These are phyloP conservation scores for Pichia sp. DNA, from an alignment of 1,139 yeast genomes.

Conservation along the genomic window DNA sequence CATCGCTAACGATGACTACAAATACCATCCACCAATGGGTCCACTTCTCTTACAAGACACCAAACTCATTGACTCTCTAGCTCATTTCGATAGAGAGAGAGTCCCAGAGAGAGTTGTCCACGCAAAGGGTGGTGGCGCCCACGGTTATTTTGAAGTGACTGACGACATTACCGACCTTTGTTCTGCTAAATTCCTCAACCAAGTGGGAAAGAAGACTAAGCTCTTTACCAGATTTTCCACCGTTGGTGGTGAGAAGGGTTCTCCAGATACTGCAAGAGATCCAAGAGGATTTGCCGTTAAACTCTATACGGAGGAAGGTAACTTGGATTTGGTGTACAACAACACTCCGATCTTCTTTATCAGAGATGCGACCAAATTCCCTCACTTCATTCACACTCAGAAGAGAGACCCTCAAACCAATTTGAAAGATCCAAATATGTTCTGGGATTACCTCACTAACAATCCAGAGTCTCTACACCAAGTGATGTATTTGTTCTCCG, in stretches of 20 bases:
- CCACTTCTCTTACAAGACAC: slow-evolving; percentile 74
- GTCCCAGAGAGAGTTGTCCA: slow-evolving; percentile 88
- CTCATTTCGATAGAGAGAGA: slow-evolving; percentile 83
- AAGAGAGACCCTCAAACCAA: slow-evolving; percentile 57
- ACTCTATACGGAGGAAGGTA: slow-evolving; percentile 83
- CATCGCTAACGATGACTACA: slow-evolving; percentile 20
- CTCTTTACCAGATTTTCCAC: slow-evolving; percentile 76
- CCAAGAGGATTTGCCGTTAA: slow-evolving; percentile 85
- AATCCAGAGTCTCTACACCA: slow-evolving; percentile 63
- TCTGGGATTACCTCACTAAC: slow-evolving; percentile 63
- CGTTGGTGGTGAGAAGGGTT: slow-evolving; percentile 83
- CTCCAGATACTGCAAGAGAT: slow-evolving; percentile 83
- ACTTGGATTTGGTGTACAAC: slow-evolving; percentile 82
- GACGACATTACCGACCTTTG: slow-evolving; percentile 75
- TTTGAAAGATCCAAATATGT: slow-evolving; percentile 45
- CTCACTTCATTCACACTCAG: slow-evolving; percentile 85
- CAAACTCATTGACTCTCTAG: slow-evolving; percentile 67
- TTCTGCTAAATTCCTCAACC: slow-evolving; percentile 61
- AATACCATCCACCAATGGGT: slow-evolving; percentile 43
- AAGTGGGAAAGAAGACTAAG: slow-evolving; percentile 70
- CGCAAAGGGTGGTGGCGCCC: slow-evolving; percentile 87
- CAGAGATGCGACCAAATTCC: slow-evolving; percentile 83
- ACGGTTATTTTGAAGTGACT: slow-evolving; percentile 72
- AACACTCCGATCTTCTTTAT: slow-evolving; percentile 86
- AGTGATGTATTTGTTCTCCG: slow-evolving; percentile 56